A percentile compares a stretch with the other conserved stretches of the same genome.
Evolutionary conservation across 2,329 filamentous ascomycete species (phyloP).

Genomic region (Fonsecaea nubica): DNA sequence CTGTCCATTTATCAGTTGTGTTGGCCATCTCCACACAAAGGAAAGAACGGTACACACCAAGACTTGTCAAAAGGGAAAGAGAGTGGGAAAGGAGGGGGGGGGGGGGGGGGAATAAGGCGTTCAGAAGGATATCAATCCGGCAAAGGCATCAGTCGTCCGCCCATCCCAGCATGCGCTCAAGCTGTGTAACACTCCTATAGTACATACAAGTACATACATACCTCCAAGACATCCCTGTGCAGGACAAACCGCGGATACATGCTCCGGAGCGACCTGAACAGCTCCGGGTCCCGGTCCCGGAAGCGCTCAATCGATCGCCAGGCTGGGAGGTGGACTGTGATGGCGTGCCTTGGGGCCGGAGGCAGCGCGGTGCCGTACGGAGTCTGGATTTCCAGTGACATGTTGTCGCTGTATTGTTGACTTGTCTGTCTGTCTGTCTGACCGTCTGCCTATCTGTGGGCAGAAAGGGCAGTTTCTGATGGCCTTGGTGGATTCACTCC

Average conservation of each 20-base stretch:
- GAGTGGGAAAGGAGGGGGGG: too few relatives aligned
- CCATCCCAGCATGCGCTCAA: too few relatives aligned
- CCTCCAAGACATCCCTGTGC: constrained; percentile 28
- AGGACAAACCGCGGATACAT: constrained; percentile 33
- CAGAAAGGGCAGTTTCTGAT: neutral
- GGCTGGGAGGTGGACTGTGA: constrained; percentile 30
- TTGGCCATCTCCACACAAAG: neutral
- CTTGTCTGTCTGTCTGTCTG: too few relatives aligned
- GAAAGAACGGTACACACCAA: too few relatives aligned
- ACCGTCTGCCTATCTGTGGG: neutral
- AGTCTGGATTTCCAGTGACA: constrained; percentile 28
- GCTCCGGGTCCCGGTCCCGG: constrained; percentile 16
- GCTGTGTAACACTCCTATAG: too few relatives aligned
- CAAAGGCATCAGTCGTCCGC: too few relatives aligned
- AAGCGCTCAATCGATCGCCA: constrained; percentile 26
- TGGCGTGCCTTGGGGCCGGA: constrained; percentile 30
- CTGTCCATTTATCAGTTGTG: constrained; percentile 4
- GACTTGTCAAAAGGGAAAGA: too few relatives aligned
- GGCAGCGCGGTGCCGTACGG: constrained; percentile 31
- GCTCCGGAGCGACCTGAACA: constrained; percentile 23
- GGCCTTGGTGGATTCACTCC: too few relatives aligned
- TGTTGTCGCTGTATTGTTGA: neutral
- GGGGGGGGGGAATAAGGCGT: too few relatives aligned
- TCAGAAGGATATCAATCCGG: too few relatives aligned
- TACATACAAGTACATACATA: neutral